phyloP scores from a whole-genome alignment of 352 stramenopile species.

The Blastocystis sp. region DNA sequence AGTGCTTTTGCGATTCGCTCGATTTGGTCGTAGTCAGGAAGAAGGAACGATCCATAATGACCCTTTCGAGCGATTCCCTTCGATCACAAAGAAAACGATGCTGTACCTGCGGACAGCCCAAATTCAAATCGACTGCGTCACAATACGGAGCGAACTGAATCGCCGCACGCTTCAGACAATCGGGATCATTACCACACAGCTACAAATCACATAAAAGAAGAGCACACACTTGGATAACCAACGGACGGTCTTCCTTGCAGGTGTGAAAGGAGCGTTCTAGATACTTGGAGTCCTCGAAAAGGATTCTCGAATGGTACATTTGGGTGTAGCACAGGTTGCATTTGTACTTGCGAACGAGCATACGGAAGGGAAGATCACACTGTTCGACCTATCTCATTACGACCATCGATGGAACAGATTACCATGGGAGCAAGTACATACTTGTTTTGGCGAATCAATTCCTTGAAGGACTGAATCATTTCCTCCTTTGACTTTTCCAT shows the following conservation, averaged over 20 bases:
- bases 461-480: background rate
- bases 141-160: background rate
- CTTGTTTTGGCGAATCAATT: background rate
- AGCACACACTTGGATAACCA: background rate
- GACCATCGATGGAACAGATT: background rate
- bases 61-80: constrained; percentile 47
- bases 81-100: background rate
- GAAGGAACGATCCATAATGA: constrained; percentile 28
- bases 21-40: constrained; percentile 10
- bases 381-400: constrained; percentile 30
- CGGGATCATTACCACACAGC: constrained; percentile 36
- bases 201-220: background rate
- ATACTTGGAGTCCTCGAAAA: constrained; percentile 32
- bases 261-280: constrained; percentile 19
- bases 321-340: constrained; percentile 38
- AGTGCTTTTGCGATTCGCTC: constrained; percentile 24
- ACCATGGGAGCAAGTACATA: constrained; percentile 51
- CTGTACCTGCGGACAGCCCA: constrained; percentile 40
- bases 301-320: constrained; percentile 44
- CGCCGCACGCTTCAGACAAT: background rate
- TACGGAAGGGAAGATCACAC: constrained; percentile 29
- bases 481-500: background rate
- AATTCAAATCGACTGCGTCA: constrained; percentile 30
- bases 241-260: constrained; percentile 5
- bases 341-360: constrained; percentile 34